Base-by-base conservation (phyloP, 192 early-diverging fungal species). In the Backusella sp. region DNA sequence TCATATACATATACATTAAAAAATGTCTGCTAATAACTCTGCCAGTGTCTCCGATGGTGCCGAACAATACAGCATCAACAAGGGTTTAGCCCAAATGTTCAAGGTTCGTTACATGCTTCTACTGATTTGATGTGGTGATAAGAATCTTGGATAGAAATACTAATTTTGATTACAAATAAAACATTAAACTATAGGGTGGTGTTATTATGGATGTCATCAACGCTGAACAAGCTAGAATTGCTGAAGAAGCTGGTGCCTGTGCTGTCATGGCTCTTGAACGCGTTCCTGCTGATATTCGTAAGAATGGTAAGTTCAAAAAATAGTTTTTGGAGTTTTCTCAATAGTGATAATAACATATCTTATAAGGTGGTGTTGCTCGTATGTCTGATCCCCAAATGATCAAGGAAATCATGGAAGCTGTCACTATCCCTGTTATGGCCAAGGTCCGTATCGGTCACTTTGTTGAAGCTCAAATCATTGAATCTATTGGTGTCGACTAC, bases 141-240 rank as follows among this genome's bases (percentile, higher is more conserved):
- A 35, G 46, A 23, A 46, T 32, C 7, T n/a, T 34, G 14, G 41
- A 37, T 35, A 26, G 14, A 67, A 59, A 44, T 17, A 11, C 70
- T 79, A 23, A 14, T 46, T 68, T n/a, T 44, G 15, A 15, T 44
- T 44, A 44, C 15, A 44, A 14, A 44, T 44, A 44, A 44, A 44
- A 44, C 15, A 17, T 17, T 44, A 17, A 44, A 44, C 42, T 44
- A 21, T 73, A 96, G 94, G 96, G 96, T 70, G 98, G 98, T 74
- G 98, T 99, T 21, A 98, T 99, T 84, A 98, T 99, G 96, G 98
- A 98, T 85, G 98, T 98, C 17, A 91, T 97, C 77, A 95, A 98
- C 80, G 95, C 92, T 68, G 96, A 99, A 82, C 97, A 99, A 86
- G 98, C 98, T 19, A 86, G 94, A 49, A 98, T 99, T 79, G 98